Evolutionary conservation across 768 basidiomycete species (phyloP), one percentile per base, ranked within the genome.

Genomic region (Boletales sp.): DNA sequence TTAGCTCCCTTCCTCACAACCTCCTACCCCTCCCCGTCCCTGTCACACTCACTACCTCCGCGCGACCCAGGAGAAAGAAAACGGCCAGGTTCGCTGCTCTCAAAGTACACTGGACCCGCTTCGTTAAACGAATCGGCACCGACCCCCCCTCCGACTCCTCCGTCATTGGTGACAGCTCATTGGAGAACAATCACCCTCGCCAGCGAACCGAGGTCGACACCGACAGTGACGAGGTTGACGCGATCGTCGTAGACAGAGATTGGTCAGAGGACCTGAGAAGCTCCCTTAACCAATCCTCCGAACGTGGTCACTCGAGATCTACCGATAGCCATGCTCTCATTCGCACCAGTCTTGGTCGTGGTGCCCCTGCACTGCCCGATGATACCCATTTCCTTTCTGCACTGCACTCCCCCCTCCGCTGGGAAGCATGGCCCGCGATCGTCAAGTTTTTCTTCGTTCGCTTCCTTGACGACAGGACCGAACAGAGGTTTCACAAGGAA

Each of bases 171-270:
- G 80, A 80, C 42, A 80, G 75, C 53, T 69, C 70, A 19, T 62
- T 63, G 3, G 78, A 76, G 57, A 68, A 67, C 49, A 72, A 62
- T 35, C 72, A 66, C 32, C 42, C 57, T 12, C 69, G 55, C 48
- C 55, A 40, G 8, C 52, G 61, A 32, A 60, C 65, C 15, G 73
- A 72, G 28, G 63, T 60, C 13, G 72, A 65, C 33, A 18, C 36
- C 28, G 56, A 68, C 9, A 69, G 60, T 7, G 73, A 72, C 30
- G 69, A 73, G 46, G 81, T 89, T 8, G 79, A 90, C 64, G 80
- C 87, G 70, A 79, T 89, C 18, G 81, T 90, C 19, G 87, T 90
- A 14, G 87, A 90, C 65, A 77, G 86, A 41, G 69, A 74, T 31
- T 87, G 84, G 86, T 70, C 76, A 3, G 81, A 82, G 48, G 80